phyloP scores from a whole-genome alignment of 1,284 basidiomycete genomes.

The Neolentinus lepideus region DNA sequence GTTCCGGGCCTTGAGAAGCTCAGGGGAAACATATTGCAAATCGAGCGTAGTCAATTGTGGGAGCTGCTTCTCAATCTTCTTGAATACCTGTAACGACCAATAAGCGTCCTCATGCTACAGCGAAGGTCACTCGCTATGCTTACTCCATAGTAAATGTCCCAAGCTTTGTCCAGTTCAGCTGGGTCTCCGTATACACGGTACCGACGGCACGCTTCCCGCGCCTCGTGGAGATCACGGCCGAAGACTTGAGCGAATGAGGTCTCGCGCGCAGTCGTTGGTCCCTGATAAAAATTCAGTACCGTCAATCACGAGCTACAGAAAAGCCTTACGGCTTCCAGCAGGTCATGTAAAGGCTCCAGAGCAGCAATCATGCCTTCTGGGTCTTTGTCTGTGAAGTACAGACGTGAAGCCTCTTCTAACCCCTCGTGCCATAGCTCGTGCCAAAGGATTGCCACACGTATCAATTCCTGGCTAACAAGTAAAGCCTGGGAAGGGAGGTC shows the following conservation, averaged over 20 bases:
- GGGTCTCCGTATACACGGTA: constrained; percentile 87
- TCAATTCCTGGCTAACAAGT: constrained; percentile 91
- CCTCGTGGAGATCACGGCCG: constrained; percentile 89
- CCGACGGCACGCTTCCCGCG: constrained; percentile 86
- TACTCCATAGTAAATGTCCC: constrained; percentile 96
- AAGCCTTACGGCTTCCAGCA: constrained; percentile 72
- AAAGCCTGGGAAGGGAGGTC: constrained; percentile 52
- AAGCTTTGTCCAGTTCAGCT: constrained; percentile 94
- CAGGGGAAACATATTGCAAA: constrained; percentile 96
- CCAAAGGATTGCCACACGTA: constrained; percentile 97
- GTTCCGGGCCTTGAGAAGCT: constrained; percentile 83
- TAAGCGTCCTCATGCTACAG: not conserved
- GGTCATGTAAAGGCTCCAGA: constrained; percentile 90
- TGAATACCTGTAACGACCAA: constrained; percentile 69
- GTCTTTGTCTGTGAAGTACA: constrained; percentile 98
- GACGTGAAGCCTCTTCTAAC: constrained; percentile 93
- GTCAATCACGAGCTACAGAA: not conserved
- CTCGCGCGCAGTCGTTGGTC: constrained; percentile 91
- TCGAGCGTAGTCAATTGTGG: constrained; percentile 89
- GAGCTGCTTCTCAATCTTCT: constrained; percentile 93
- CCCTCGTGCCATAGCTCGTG: constrained; percentile 99
- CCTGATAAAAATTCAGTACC: constrained; percentile 36
- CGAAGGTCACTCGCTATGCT: not conserved
- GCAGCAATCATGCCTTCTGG: constrained; percentile 98
- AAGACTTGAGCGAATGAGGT: constrained; percentile 95